Conservation (phyloP, 768 basidiomycete species). For the Tubosaeta sp. region DNA sequence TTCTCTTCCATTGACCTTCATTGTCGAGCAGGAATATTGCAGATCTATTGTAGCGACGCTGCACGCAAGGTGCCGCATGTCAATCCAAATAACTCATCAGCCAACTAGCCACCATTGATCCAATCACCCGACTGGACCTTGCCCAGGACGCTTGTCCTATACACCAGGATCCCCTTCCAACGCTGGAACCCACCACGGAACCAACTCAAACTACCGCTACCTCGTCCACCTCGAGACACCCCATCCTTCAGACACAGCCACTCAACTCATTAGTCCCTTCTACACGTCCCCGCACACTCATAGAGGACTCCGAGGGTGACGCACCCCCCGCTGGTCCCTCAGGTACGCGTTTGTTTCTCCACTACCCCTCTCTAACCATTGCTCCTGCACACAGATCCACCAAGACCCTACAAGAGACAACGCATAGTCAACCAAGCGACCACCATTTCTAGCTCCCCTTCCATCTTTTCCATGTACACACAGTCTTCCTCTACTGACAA, state of each 20-base stretch:
- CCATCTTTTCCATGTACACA: constrained; percentile 19
- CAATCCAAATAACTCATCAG: constrained; percentile 15
- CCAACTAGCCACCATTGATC: constrained; percentile 58
- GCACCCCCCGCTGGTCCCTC: constrained; percentile 17
- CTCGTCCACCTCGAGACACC: constrained; percentile 26
- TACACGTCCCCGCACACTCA: constrained; percentile 58
- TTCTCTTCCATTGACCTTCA: constrained; percentile 19
- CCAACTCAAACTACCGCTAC: constrained; percentile 25
- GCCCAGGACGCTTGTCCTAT: constrained; percentile 50
- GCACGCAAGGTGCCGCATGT: constrained; percentile 22
- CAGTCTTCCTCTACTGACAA: constrained; percentile 29
- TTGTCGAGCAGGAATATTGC: constrained; percentile 11
- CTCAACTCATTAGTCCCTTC: constrained; percentile 54
- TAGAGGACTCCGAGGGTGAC: constrained; percentile 49
- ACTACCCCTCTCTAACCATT: constrained; percentile 4
- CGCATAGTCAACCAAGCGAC: constrained; percentile 45
- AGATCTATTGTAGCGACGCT: constrained; percentile 23
- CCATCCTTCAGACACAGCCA: constrained; percentile 24
- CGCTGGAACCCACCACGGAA: constrained; percentile 43
- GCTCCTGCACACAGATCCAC: constrained; percentile 36
- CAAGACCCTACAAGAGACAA: constrained; percentile 68
- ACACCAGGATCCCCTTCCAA: constrained; percentile 40
- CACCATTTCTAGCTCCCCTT: constrained; percentile 32
- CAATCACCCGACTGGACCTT: constrained; percentile 52
- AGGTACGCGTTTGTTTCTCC: constrained; percentile 17